Evolutionary conservation across 352 stramenopile genomes (phyloP), one percentile per base, ranked within the genome.

Genomic region (Phytophthora tubulina): DNA sequence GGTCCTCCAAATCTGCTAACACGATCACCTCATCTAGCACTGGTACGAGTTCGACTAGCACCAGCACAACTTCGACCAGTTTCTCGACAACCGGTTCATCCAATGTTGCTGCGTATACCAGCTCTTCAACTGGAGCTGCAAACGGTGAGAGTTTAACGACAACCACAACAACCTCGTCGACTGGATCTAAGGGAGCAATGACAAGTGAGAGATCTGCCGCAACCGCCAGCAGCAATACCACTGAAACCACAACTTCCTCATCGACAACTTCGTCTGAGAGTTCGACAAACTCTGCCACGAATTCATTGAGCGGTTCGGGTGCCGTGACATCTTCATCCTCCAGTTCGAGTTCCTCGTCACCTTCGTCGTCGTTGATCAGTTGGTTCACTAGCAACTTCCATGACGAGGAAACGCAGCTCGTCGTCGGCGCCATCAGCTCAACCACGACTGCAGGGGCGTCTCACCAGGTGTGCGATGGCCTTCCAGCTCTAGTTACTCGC

Each of bases 401-500:
- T 27, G 52, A 78, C 14, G 60, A 80, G 10, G 78, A 85, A 27
- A 85, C 78, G 2, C 75, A 81, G 38, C 70, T 85, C 11, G 55
- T 82, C 21, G 63, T 75, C 4, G 69, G 76, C 11, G 14, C 50
- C 7, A 68, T 21, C 2, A 69, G 13, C n/a, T 62, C 36, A 3
- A 68, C 32, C 1, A 60, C 51, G 1, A 52, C 32, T 0, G 13
- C 58, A 1, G 58, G 17, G 42, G 54, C 38, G 1, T 57, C 41
- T 30, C 45, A 69, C 36, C 70, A 78, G 32, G 55, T 85, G 9
- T 85, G 78, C 39, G 51, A 64, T 32, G 73, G 72, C 7, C 41
- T 70, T 9, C 75, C 78, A 17, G 67, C 78, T 3, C 59, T 85
- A 5, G 48, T 81, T 15, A 80, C 75, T 15, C 76, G 70, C 5